Evolutionary conservation across 805 yeast genomes (phyloP), one percentile per base, ranked within the genome.

Genomic region (Candida methanosorbosa): DNA sequence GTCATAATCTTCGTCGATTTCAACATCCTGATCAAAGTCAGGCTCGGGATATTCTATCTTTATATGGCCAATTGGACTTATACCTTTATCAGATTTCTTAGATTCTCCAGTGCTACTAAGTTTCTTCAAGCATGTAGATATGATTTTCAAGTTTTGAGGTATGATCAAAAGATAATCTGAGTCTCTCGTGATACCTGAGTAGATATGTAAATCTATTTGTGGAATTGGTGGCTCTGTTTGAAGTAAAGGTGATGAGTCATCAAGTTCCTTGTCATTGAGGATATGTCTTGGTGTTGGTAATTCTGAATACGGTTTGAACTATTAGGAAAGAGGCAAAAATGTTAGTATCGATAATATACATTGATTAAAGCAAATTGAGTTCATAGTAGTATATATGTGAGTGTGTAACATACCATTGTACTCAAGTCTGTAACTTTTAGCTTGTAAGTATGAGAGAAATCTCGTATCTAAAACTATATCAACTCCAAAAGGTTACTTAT

Each of bases 301-400:
- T 18, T 68, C 74, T 29, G 60, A 61, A 59, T 67, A 63, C 27
- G 73, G 77, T 58, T 69, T 67, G 33, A 72, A 57, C 72, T 66
- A 34, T 19, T 18, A 23, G 13, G 13, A 23, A 9, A 23, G 13
- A 23, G 13, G 13, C 12, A 14, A 13, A 7, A 9, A 23, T 11
- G 13, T 5, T 23, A 9, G 18, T 15, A 25, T 25, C 16, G 20
- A 27, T 27, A 27, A 19, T 20, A 27, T 27, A 27, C 18, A n/a
- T n/a, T n/a, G n/a, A n/a, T 23, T 23, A 14, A 23, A 11, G 9
- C 13, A 13, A 23, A 7, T 5, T 5, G 13, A 5, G 14, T 23
- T 23, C 26, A 23, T 23, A 5, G 6, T 23, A 23, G 9, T 13
- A 23, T 23, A 23, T 23, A 23, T 23, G n/a, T n/a, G n/a, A n/a